Conservation (phyloP, 352 stramenopile species). For the Aphanomyces euteiches region DNA sequence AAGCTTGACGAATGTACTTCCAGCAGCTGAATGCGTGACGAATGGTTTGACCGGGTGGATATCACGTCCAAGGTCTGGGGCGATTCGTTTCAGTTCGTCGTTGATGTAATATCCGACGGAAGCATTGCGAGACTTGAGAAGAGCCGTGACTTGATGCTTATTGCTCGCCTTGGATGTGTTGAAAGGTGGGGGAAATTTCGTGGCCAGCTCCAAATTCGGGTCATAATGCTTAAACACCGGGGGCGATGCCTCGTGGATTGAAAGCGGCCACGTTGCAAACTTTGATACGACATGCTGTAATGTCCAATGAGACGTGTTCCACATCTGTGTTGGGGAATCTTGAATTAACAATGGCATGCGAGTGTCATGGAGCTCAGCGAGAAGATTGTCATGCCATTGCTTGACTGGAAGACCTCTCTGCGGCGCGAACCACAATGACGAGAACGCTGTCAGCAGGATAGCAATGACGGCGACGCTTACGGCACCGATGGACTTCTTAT, state of each 20-base stretch:
- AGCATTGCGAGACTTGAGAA: neutral
- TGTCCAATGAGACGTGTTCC: constrained; percentile 27
- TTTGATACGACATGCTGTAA: constrained; percentile 6
- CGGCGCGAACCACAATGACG: too few species aligned
- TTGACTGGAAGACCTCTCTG: neutral
- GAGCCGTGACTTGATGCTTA: neutral
- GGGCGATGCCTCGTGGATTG: neutral
- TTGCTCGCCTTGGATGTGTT: neutral
- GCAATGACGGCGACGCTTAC: neutral
- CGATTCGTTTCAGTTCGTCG: constrained; percentile 9
- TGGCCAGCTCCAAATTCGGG: constrained; percentile 19
- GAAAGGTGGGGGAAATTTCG: constrained; percentile 7
- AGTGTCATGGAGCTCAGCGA: neutral
- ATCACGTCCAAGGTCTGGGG: constrained; percentile 4
- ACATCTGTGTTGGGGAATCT: constrained; percentile 8
- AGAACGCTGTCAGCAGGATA: neutral
- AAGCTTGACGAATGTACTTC: constrained; percentile 21
- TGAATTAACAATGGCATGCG: neutral
- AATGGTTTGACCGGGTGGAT: neutral
- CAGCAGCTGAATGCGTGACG: neutral
- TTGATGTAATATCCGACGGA: constrained; percentile 21
- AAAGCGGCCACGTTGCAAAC: neutral
- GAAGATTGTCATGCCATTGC: constrained; percentile 1
- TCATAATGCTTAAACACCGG: constrained; percentile 25
- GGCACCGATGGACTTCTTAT: neutral